A percentile compares a stretch with the other conserved stretches of the same genome.
Evolutionary conservation across 2,329 filamentous ascomycete genomes (phyloP).

Genomic region (Fusarium oxysporum): DNA sequence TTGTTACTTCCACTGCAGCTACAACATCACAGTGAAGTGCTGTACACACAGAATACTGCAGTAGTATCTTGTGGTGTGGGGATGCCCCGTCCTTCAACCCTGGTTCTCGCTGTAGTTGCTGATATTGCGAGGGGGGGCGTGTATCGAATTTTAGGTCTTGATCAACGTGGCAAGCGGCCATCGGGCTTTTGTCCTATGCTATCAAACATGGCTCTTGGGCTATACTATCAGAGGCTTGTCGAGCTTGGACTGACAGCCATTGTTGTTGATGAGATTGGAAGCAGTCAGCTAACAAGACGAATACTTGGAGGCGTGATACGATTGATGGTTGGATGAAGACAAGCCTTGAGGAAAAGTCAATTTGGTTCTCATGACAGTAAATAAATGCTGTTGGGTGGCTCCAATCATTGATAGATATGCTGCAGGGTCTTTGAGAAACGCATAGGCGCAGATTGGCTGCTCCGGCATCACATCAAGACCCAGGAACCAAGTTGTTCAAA

Average conservation of each 20-base stretch:
- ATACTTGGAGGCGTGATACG: background rate
- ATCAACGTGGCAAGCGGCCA: constrained; percentile 52
- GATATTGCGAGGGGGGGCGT: constrained; percentile 36
- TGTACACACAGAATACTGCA: constrained; percentile 35
- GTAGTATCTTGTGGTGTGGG: constrained; percentile 42
- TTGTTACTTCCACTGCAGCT: constrained; percentile 29
- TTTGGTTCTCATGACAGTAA: background rate
- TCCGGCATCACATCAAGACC: constrained; percentile 37
- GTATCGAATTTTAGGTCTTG: constrained; percentile 37
- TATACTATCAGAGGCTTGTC: constrained; percentile 2
- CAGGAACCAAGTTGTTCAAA: constrained; percentile 41
- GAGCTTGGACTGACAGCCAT: background rate
- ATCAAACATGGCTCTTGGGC: constrained; percentile 2
- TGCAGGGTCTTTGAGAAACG: constrained; percentile 44
- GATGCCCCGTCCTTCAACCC: constrained; percentile 36
- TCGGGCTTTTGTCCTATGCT: constrained; percentile 25
- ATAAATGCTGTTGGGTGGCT: constrained; percentile 10
- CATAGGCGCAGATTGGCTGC: constrained; percentile 23
- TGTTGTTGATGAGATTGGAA: background rate
- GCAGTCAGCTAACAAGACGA: background rate
- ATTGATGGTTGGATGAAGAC: background rate
- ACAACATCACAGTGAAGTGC: constrained; percentile 34
- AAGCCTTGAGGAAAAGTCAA: background rate
- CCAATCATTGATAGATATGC: constrained; percentile 27
- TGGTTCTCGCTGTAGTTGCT: constrained; percentile 32